These are phyloP conservation scores for Stentor coeruleus DNA, from an alignment of 73 alveolate species.

Conservation along the genomic window DNA sequence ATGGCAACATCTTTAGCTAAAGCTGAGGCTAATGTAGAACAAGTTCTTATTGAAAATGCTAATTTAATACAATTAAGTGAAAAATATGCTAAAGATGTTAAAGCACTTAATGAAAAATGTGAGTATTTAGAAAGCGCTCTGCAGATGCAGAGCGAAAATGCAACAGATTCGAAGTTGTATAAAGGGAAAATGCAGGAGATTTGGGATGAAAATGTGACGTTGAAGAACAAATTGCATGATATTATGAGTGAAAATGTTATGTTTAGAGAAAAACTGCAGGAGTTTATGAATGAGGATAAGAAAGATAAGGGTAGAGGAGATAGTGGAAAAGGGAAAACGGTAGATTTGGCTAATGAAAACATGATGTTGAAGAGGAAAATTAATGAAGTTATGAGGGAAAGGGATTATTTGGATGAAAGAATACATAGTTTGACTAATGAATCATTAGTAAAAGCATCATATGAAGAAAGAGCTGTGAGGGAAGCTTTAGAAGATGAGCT, in stretches of 20 bases:
- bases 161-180: not conserved
- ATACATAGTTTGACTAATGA: not conserved
- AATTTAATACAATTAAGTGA: not conserved
- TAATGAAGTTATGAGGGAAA: not conserved
- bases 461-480: not conserved
- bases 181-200: not conserved
- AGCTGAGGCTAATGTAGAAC: not conserved
- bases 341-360: not conserved
- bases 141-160: not conserved
- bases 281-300: not conserved
- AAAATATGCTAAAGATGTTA: not conserved
- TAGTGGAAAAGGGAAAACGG: not conserved
- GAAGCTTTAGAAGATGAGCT: constrained; percentile 6
- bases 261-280: not conserved
- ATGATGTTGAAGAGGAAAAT: not conserved
- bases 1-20: not conserved
- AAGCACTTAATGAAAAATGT: not conserved
- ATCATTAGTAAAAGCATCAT: not conserved
- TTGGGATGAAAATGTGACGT: not conserved
- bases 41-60: not conserved
- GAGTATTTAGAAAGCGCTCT: not conserved
- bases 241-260: not conserved
- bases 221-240: not conserved
- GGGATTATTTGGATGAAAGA: not conserved
- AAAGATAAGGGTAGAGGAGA: not conserved